Evolutionary conservation across 352 stramenopile species (phyloP), one percentile per base, ranked within the genome.

Genomic region (Pythium oligandrum): DNA sequence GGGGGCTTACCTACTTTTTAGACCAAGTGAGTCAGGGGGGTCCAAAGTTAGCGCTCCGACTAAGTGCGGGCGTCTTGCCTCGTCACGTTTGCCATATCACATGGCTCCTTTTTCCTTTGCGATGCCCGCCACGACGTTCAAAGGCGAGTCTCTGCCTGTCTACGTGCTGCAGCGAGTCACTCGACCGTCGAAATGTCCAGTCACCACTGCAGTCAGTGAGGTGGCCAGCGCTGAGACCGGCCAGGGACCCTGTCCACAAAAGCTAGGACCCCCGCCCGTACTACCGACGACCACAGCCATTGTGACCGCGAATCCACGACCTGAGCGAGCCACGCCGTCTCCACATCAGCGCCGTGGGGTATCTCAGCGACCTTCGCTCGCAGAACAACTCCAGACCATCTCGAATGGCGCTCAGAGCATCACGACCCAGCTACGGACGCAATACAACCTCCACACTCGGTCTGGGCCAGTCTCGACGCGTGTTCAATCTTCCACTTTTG

Each of bases 311-410:
- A 12, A 8, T 12, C 38, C 7, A 8, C 38, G 38, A 8, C 38
- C 7, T 42, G 12, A 12, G 7, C 38, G 12, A 8, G 38, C 38
- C 38, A 6, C 48, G 32, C n/a, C 45, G 17, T 51, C 26, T 10
- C 12, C 1, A 53, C 26, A 6, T 6, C 34, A 4, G 26, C 31
- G 3, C 33, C 39, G 12, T 30, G n/a, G 35, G 30, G 33, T 32
- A 56, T 6, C 4, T 4, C 36, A 40, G 33, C 43, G 8, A 2
- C 72, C 78, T 3, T 88, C 73, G 4, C 65, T 87, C 8, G 69
- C 75, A 0, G 76, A 90, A n/a, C 78, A 90, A 40, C 73, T 88
- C 46, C 69, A 78, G 32, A 52, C 63, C 17, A 86, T 90, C 42
- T 85, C 74, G 0, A 65, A 78, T 40, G 55, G 51, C 11, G 76